Evolutionary conservation across 805 yeast genomes (phyloP), one percentile per base, ranked within the genome.

Genomic region (Dipodascus geniculatus): DNA sequence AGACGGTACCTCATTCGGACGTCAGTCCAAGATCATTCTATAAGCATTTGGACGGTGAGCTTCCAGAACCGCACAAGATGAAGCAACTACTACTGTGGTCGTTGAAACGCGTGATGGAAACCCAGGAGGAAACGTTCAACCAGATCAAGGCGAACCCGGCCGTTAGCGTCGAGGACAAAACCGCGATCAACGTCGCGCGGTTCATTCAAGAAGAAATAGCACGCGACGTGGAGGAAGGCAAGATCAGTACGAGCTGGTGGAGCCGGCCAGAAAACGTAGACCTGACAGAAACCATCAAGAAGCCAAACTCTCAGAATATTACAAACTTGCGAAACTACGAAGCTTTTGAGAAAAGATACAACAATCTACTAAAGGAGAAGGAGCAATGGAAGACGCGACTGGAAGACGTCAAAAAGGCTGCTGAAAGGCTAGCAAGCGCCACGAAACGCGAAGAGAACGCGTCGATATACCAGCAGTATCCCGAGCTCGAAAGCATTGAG

Each of bases 1-100:
- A 57, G 4, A 64, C 63, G 0, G 76, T 75, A 28, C 90, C 90
- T 1, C 90, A 85, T 63, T 71, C 74, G 0, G 81, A 79, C 49
- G 78, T 85, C 0, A 74, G 79, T 0, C 69, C 73, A 0, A 60
- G 68, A 8, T 81, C 80, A 52, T 80, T 80, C 60, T 80, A 76
- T 64, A 83, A 83, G 61, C 81, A 81, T 60, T 65, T 85, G 31
- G 85, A 84, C 57, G 65, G 71, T 3, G 74, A 76, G 35, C 60
- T 82, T 42, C 86, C 91, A 0, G 90, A 81, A 51, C 88, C 90
- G 1, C 84, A 82, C 59, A 74, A 80, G 57, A 80, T 86, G 83
- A 73, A 83, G 57, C 88, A 83, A 61, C 64, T 86, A 23, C 63
- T 85, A 49, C 71, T 78, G 1, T 85, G 91, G 93, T 79, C 86